A percentile compares a stretch with the other conserved stretches of the same genome.
Evolutionary conservation across 306 rosid genomes (phyloP).

Genomic region (Gleditsia sinensis): DNA sequence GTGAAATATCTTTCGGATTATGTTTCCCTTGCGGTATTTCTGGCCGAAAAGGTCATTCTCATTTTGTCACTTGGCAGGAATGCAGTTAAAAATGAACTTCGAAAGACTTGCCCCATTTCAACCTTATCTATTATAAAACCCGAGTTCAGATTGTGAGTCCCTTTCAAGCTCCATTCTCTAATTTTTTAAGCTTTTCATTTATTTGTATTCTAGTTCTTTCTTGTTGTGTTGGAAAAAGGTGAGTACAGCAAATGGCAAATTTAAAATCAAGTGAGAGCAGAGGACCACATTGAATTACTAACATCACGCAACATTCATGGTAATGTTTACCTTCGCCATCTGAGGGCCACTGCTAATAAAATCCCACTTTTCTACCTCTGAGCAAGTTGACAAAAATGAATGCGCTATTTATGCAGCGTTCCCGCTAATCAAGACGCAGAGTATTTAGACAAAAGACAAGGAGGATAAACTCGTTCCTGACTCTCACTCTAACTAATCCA

Average conservation of each 20-base stretch:
- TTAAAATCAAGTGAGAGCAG: conserved; percentile 17
- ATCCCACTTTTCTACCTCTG: too few relatives aligned
- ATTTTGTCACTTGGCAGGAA: too few relatives aligned
- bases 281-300: conserved; percentile 33
- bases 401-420: not conserved
- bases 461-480: conserved; percentile 13
- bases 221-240: not conserved
- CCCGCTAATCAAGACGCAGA: too few relatives aligned
- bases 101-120: too few relatives aligned
- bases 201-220: conserved; percentile 10
- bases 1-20: too few relatives aligned
- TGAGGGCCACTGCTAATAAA: not conserved
- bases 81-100: too few relatives aligned
- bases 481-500: conserved; percentile 23
- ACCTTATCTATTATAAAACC: too few relatives aligned
- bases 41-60: too few relatives aligned
- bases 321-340: not conserved
- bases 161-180: not conserved
- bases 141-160: too few relatives aligned
- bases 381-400: not conserved
- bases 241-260: not conserved
- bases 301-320: conserved; percentile 11
- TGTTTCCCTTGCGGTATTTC: too few relatives aligned
- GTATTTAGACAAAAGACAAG: not conserved
- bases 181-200: not conserved